Percentiles rank a stretch among this genome's conserved stretches.
phyloP scores from a whole-genome alignment of 768 basidiomycete species.

The Royoungia palumana region DNA sequence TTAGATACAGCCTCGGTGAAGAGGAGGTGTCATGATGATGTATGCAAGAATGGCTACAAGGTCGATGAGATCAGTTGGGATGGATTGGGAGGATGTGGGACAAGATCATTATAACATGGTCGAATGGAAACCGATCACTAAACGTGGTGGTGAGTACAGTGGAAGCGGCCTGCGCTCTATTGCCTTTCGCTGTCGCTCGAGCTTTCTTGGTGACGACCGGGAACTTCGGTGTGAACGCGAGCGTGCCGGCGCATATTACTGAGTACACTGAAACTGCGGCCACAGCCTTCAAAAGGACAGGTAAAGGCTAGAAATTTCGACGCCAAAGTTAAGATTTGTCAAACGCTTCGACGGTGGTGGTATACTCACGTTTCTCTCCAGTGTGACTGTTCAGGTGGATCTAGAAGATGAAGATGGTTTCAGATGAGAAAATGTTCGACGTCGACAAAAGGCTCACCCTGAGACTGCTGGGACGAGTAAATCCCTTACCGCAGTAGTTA shows the following conservation, averaged over 20 bases:
- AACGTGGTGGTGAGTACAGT: slow-evolving; percentile 4
- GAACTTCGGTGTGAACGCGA: slow-evolving; percentile 55
- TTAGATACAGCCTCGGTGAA: slow-evolving; percentile 15
- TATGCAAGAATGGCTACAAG: slow-evolving; percentile 10
- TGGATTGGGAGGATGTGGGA: slow-evolving; percentile 5
- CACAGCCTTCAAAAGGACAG: slow-evolving; percentile 72
- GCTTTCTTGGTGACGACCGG: slow-evolving; percentile 35
- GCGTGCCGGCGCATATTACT: slow-evolving; percentile 89
- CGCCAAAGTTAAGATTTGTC: slow-evolving; percentile 13
- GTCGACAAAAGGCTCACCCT: slow-evolving; percentile 45
- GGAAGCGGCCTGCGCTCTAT: slow-evolving; percentile 20
- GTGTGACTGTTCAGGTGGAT: slow-evolving; percentile 85
- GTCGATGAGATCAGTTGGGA: background rate
- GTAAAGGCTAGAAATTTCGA: slow-evolving; percentile 52
- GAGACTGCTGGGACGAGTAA: slow-evolving; percentile 79
- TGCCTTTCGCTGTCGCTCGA: slow-evolving; percentile 42
- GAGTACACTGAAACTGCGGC: slow-evolving; percentile 79
- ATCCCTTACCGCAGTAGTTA: slow-evolving; percentile 73
- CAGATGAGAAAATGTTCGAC: background rate
- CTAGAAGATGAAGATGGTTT: slow-evolving; percentile 35
- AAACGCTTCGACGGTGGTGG: background rate
- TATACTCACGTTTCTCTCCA: slow-evolving; percentile 75
- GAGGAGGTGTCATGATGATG: background rate
- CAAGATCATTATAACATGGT: background rate
- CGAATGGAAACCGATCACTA: slow-evolving; percentile 7